Base-by-base conservation (phyloP, 1,284 basidiomycete species). In the Filobasidium uniguttulatum region DNA sequence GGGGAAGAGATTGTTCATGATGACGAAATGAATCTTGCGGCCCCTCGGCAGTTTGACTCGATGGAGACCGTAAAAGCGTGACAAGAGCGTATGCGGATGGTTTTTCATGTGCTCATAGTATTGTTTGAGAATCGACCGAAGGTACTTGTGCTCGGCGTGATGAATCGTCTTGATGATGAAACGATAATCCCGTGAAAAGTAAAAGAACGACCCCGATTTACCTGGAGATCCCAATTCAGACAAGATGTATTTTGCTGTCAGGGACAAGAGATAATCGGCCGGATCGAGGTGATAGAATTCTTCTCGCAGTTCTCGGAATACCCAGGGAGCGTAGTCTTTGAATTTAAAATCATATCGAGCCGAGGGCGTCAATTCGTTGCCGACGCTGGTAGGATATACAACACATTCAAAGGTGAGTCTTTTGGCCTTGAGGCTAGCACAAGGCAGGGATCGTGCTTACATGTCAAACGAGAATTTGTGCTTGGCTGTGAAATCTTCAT, bases 121-220 rank as follows among this genome's bases (percentile, higher is more conserved):
- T 53, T 82, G 71, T 61, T 80, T 82, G 38, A 97, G 77, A 55
- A 97, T 87, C 19, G 75, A 76, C 22, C 87, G 77, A 6, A 98
- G 73, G 68, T 94, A 97, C 67, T 89, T 87, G 76, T 96, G 90
- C 67, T 98, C 93, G 33, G 78, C 76, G 62, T 91, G 88, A 30
- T 83, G 85, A 57, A 98, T 97, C 17, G 93, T 98, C 72, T 97
- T 98, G 80, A 98, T 98, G 72, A 98, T 98, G 73, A 96, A 98
- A 1, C 91, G 85, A 64, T 97, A 98, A 73, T 98, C 93, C 38
- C 91, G 79, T 12, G 90, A 96, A 67, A 97, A 98, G 73, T 98
- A 98, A 74, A 98, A 98, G 73, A 98, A 98, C 17, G 88, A 93
- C 17, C 93, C 93, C 3, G 87, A 91, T 73, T 98, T 98, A 41